These are phyloP conservation scores for Ploettnerulaceae sp. DNA, from an alignment of 2,329 filamentous ascomycete genomes.

Conservation along the genomic window DNA sequence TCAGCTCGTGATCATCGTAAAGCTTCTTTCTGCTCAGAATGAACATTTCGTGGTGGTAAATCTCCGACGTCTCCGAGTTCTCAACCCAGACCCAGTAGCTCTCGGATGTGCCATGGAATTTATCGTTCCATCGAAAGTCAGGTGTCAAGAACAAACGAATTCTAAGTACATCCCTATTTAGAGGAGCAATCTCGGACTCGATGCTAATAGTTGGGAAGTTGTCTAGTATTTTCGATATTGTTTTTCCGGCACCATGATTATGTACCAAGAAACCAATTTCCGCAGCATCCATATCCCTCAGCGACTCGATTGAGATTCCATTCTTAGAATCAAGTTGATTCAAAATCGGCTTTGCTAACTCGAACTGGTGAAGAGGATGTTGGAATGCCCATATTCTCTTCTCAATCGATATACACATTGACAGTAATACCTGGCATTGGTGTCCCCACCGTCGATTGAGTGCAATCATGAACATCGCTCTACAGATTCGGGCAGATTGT, in stretches of 20 bases:
- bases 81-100: constrained; percentile 99
- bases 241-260: constrained; percentile 81
- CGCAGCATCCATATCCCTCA: constrained; percentile 87
- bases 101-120: constrained; percentile 87
- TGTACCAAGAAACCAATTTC: constrained; percentile 91
- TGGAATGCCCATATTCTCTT: constrained; percentile 93
- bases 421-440: constrained; percentile 86
- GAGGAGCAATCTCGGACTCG: constrained; percentile 88
- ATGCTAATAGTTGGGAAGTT: constrained; percentile 90
- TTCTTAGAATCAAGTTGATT: constrained; percentile 82
- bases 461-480: constrained; percentile 95
- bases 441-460: constrained; percentile 93
- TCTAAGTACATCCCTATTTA: constrained; percentile 92
- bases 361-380: constrained; percentile 93
- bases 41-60: constrained; percentile 97
- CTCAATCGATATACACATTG: constrained; percentile 94
- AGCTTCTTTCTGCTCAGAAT: constrained; percentile 86
- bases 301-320: constrained; percentile 67
- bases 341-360: constrained; percentile 77
- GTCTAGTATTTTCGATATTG: constrained; percentile 73
- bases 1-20: constrained; percentile 93
- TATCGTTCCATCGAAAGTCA: constrained; percentile 92
- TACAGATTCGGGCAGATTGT: constrained; percentile 89
- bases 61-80: constrained; percentile 94
- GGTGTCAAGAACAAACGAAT: constrained; percentile 82